These are phyloP conservation scores for Gynandropsis gynandra DNA, from an alignment of 345 rosid genomes.

Conservation along the genomic window DNA sequence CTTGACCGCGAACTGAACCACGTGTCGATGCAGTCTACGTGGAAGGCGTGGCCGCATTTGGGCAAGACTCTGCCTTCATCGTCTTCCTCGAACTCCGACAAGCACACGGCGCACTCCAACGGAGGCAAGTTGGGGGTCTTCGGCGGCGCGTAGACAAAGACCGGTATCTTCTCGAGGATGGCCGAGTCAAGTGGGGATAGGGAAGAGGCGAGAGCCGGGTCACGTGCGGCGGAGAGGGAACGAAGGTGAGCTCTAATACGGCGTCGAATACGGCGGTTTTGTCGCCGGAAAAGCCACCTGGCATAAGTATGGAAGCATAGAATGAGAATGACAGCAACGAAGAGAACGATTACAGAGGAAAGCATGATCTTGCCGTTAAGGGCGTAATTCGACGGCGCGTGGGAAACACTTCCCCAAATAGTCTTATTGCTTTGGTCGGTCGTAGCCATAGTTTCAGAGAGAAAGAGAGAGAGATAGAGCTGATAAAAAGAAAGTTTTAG, in stretches of 20 bases:
- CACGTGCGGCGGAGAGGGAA: constrained; percentile 24
- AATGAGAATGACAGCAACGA: constrained; percentile 38
- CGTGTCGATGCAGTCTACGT: constrained; percentile 76
- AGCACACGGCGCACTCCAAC: constrained; percentile 63
- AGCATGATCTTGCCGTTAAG: constrained; percentile 59
- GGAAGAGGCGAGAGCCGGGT: constrained; percentile 18
- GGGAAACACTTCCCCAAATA: constrained; percentile 15
- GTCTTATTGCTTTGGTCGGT: constrained; percentile 8
- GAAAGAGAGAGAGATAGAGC: background rate
- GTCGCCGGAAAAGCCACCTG: constrained; percentile 39
- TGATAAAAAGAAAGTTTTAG: background rate
- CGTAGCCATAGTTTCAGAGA: constrained; percentile 15
- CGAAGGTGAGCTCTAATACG: constrained; percentile 27
- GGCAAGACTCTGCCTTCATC: constrained; percentile 69
- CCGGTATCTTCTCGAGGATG: constrained; percentile 46
- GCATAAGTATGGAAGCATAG: constrained; percentile 56
- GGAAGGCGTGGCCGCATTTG: constrained; percentile 65
- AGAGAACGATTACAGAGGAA: constrained; percentile 42
- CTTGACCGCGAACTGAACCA: constrained; percentile 75
- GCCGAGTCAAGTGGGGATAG: constrained; percentile 40
- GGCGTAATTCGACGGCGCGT: constrained; percentile 22
- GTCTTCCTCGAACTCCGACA: constrained; percentile 61
- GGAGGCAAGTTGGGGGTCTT: constrained; percentile 19
- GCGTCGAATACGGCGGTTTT: constrained; percentile 36
- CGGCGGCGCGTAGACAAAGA: constrained; percentile 34